Conservation (phyloP, 495 filamentous ascomycete genomes). For the Hyphodiscus hymeniophilus region DNA sequence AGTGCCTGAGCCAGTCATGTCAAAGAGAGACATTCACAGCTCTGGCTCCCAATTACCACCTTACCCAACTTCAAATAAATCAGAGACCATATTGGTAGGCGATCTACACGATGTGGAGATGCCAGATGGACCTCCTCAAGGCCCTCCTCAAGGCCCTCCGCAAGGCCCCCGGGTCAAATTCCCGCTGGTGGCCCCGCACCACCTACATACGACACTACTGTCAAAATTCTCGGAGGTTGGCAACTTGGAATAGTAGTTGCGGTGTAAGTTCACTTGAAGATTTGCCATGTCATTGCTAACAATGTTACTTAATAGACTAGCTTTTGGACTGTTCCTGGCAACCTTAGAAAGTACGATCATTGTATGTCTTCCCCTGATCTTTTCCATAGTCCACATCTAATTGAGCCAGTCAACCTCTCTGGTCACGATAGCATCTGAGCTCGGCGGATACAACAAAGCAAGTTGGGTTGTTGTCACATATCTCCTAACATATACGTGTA, state of each 20-base stretch:
- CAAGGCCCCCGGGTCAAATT: no score
- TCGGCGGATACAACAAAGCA: conserved; percentile 50
- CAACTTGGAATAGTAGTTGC: not conserved
- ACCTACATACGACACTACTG: no score
- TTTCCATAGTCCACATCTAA: no score
- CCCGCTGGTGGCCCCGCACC: no score
- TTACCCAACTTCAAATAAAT: no score
- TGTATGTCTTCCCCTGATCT: not conserved
- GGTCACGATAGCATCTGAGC: conserved; percentile 45
- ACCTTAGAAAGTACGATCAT: conserved; percentile 57
- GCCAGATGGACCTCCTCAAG: no score
- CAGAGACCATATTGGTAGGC: no score
- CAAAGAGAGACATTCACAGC: no score
- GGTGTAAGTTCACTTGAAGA: not conserved
- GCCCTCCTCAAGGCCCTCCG: no score
- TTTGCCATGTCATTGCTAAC: not conserved
- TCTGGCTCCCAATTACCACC: no score
- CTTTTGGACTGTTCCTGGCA: conserved; percentile 38
- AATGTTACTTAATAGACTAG: not conserved
- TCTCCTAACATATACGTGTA: conserved; percentile 29
- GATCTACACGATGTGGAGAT: no score
- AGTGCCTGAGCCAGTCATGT: no score
- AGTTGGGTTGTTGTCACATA: conserved; percentile 62
- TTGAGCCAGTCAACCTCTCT: conserved; percentile 40
- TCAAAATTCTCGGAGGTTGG: not conserved